These are phyloP conservation scores for Xylariaceae sp. DNA, from an alignment of 2,329 filamentous ascomycete species.

Conservation along the genomic window DNA sequence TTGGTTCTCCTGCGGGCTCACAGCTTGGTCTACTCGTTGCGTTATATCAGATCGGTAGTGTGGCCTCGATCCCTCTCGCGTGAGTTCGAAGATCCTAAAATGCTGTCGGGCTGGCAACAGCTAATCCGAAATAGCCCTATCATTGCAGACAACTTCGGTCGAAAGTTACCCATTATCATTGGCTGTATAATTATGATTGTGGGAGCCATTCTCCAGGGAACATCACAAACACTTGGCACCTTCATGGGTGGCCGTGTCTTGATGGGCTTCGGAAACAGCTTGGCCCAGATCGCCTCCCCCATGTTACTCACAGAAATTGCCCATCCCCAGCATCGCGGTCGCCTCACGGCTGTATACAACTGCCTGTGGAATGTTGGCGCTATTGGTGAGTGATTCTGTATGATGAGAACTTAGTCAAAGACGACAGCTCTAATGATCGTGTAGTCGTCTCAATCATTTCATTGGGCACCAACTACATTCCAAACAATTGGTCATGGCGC, in stretches of 20 bases:
- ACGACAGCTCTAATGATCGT: conserved; percentile 20
- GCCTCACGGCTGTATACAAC: conserved; percentile 60
- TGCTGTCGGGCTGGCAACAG: neutral
- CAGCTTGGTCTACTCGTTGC: conserved; percentile 60
- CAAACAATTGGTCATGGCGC: conserved; percentile 58
- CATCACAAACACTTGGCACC: conserved; percentile 49
- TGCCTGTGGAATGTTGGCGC: conserved; percentile 56
- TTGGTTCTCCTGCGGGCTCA: conserved; percentile 51
- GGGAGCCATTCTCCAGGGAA: conserved; percentile 62
- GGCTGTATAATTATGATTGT: conserved; percentile 58
- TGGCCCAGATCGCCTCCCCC: conserved; percentile 58
- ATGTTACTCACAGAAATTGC: conserved; percentile 59
- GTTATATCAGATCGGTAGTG: conserved; percentile 64
- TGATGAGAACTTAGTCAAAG: neutral
- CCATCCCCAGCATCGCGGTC: conserved; percentile 60
- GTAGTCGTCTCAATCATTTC: conserved; percentile 55
- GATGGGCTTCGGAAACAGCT: conserved; percentile 61
- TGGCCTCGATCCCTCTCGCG: conserved; percentile 63
- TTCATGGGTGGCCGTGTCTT: conserved; percentile 64
- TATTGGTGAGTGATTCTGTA: conserved; percentile 33
- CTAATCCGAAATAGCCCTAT: conserved; percentile 46
- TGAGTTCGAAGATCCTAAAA: conserved; percentile 36
- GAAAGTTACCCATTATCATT: conserved; percentile 51
- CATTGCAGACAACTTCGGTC: conserved; percentile 60
- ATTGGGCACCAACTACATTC: conserved; percentile 54